Base-by-base conservation (phyloP, 495 filamentous ascomycete species). In the Podospora fimiseda region DNA sequence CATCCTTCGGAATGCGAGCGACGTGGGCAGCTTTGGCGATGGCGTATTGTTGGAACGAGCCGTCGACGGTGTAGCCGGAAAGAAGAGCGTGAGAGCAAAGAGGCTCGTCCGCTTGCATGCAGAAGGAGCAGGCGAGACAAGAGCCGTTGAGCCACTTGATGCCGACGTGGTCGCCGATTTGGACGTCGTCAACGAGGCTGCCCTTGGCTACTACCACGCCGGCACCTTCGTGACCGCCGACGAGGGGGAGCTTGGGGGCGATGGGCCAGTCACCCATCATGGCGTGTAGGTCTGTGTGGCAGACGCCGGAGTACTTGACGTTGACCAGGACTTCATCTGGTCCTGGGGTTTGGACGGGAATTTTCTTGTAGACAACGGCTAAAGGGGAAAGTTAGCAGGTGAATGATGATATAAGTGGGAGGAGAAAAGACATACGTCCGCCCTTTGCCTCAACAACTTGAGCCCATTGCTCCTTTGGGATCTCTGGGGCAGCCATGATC, bases 151-250 rank as follows among this genome's bases (percentile, higher is more conserved):
- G 72, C 90, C 90, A 96, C 74, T 94, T 93, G 59, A 95, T 80
- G 65, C 90, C 90, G 42, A 78, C 90, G 62, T 87, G 75, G 60
- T 93, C 87, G 58, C 90, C 90, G 55, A 93, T 75, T 61, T 90
- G 69, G 52, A 91, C 69, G 38, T 88, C 86, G 9, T 78, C 71
- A 18, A 89, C 89, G 8, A 90, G 74, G 7, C 80, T 70, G 55
- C 90, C 90, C 50, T 77, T 77, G 20, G 88, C 88, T 16, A 94
- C 90, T 27, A 96, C 87, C 37, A 90, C 70, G 62, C 90, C 90
- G 24, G 90, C 88, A 52, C 87, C 91, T 71, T 95, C 90, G 71
- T 96, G 91, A n/a, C 91, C 91, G 60, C 91, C 90, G 38, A 96
- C 85, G n/a, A 95, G 76, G 13, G 89, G 87, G 16, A 86, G 69